These are phyloP conservation scores for Ophiostoma quercus DNA, from an alignment of 2,329 filamentous ascomycete genomes.

Conservation along the genomic window DNA sequence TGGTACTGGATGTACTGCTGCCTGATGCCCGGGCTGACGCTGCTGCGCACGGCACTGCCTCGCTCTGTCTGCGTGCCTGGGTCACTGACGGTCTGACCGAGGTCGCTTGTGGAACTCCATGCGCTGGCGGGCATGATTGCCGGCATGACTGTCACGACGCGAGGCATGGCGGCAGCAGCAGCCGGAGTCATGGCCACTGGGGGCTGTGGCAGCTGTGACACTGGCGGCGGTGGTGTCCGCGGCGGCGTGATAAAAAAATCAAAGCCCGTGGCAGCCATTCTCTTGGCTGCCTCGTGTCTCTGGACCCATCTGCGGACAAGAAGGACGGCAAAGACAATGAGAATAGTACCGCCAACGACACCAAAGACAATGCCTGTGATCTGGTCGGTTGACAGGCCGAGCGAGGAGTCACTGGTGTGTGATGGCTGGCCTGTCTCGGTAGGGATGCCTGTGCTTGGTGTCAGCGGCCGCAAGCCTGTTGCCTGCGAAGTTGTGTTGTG, in stretches of 20 bases:
- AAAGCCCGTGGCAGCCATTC: background rate
- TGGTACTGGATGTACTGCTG: conserved; percentile 20
- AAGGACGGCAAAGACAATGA: background rate
- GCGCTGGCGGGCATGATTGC: background rate
- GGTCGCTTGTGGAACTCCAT: background rate
- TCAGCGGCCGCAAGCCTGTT: background rate
- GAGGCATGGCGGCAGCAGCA: background rate
- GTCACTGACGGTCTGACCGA: background rate
- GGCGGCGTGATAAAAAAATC: background rate
- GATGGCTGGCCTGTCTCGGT: background rate
- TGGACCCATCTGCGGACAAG: background rate
- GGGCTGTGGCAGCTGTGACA: background rate
- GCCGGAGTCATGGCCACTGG: background rate
- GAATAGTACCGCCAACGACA: background rate
- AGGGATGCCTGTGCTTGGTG: background rate
- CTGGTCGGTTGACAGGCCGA: background rate
- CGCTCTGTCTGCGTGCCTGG: background rate
- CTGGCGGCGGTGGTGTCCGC: background rate
- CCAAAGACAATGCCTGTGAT: background rate
- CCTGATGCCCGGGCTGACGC: conserved; percentile 36
- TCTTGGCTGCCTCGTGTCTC: background rate
- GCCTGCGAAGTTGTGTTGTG: background rate
- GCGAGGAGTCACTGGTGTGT: background rate
- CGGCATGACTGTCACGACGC: background rate
- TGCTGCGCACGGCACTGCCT: conserved; percentile 23